Evolutionary conservation across 78 protist species (phyloP).

Genomic region (Thecamonas trahens): DNA sequence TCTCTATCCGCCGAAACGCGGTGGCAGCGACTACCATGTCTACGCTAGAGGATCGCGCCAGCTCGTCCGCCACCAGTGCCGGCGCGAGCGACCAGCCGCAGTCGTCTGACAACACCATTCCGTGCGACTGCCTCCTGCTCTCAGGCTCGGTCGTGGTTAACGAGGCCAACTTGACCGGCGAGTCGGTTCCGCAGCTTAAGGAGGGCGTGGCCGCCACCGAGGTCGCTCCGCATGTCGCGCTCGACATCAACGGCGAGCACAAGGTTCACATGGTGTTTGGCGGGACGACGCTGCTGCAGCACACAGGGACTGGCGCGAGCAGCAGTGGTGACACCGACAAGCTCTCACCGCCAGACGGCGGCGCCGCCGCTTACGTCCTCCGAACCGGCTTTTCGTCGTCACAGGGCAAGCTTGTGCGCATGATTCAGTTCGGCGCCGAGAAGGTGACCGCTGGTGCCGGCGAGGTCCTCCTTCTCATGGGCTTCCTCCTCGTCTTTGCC

Average conservation of each 20-base stretch:
- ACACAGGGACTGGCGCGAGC: background rate
- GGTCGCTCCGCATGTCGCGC: no score
- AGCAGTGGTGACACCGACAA: no score
- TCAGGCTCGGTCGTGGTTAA: conserved; percentile 75
- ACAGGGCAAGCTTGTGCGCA: conserved; percentile 85
- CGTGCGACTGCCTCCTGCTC: conserved; percentile 75
- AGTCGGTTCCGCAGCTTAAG: conserved; percentile 84
- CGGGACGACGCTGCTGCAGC: conserved; percentile 71
- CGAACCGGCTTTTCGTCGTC: conserved; percentile 84
- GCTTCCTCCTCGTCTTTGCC: conserved; percentile 78
- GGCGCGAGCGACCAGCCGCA: no score
- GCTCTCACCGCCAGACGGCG: no score
- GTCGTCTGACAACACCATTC: no score
- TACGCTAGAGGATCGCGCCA: no score
- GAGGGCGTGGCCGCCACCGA: no score
- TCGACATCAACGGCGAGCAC: conserved; percentile 45
- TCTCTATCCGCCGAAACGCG: no score
- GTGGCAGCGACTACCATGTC: no score
- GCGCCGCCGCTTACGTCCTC: conserved; percentile 60
- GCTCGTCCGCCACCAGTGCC: no score
- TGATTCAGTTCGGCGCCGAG: conserved; percentile 74
- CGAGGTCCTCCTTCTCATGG: conserved; percentile 78
- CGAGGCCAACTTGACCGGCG: conserved; percentile 96
- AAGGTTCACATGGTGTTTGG: conserved; percentile 54
- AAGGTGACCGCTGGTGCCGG: conserved; percentile 57